A percentile compares a stretch with the other conserved stretches of the same genome.
Conservation (phyloP, 331 rosid species). For the Prunus yedoensis region DNA sequence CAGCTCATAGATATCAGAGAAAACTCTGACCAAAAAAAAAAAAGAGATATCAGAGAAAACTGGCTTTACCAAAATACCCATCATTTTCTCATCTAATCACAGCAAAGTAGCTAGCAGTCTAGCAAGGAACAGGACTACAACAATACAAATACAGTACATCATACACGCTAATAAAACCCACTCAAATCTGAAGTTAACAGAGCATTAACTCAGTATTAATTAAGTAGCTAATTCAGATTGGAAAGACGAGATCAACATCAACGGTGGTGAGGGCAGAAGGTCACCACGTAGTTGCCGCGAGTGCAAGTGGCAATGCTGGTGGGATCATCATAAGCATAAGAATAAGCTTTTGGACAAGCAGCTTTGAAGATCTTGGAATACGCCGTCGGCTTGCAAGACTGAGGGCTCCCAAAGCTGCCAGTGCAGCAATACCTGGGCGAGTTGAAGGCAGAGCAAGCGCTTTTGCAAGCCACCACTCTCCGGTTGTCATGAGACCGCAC, state of each 20-base stretch:
- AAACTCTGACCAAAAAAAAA: no score
- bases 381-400: conserved; percentile 84
- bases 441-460: conserved; percentile 85
- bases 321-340: conserved; percentile 96
- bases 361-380: conserved; percentile 80
- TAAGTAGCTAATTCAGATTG: not conserved
- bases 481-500: conserved; percentile 59
- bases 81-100: not conserved
- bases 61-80: not conserved
- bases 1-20: not conserved
- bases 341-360: conserved; percentile 88
- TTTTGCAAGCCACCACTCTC: conserved; percentile 83
- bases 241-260: conserved; percentile 10
- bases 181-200: not conserved
- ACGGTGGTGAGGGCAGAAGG: conserved; percentile 75
- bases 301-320: conserved; percentile 90
- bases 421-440: conserved; percentile 90
- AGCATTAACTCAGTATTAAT: conserved; percentile 4
- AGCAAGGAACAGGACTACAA: no score
- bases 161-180: no score
- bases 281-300: conserved; percentile 63
- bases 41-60: not conserved
- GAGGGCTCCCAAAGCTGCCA: conserved; percentile 74
- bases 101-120: not conserved
- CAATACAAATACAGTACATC: no score